These are phyloP conservation scores for Diaporthe caulivora DNA, from an alignment of 2,329 filamentous ascomycete genomes.

Conservation along the genomic window DNA sequence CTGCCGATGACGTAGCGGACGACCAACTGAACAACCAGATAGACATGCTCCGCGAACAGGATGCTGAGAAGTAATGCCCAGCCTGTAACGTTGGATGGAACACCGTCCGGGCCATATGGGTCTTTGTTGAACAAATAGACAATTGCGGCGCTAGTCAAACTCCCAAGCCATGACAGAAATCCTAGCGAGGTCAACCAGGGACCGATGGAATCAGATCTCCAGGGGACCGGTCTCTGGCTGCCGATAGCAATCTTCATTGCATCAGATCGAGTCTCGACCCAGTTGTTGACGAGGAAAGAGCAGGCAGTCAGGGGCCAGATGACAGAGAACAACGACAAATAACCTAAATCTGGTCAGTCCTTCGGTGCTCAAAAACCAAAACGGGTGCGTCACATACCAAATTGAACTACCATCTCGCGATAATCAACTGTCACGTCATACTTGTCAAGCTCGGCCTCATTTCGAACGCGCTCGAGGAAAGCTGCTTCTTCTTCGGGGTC, in stretches of 20 bases:
- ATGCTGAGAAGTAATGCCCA: constrained; percentile 88
- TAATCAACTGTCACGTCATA: constrained; percentile 95
- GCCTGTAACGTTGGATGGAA: constrained; percentile 76
- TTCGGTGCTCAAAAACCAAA: constrained; percentile 13
- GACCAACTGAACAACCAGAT: constrained; percentile 80
- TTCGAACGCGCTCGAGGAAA: constrained; percentile 84
- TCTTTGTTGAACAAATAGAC: constrained; percentile 88
- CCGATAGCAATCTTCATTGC: constrained; percentile 93
- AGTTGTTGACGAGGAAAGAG: constrained; percentile 94
- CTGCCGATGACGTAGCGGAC: constrained; percentile 82
- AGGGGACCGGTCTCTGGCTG: constrained; percentile 89
- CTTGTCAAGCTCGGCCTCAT: constrained; percentile 82
- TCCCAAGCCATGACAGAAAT: constrained; percentile 95
- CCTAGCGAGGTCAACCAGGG: constrained; percentile 89
- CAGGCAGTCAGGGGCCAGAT: constrained; percentile 94
- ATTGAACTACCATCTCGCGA: constrained; percentile 92
- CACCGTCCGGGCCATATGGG: constrained; percentile 73
- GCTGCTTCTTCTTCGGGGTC: constrained; percentile 83
- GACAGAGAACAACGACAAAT: constrained; percentile 90
- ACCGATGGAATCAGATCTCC: constrained; percentile 92
- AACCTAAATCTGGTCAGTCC: constrained; percentile 65
- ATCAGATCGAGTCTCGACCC: constrained; percentile 93
- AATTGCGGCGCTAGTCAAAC: constrained; percentile 86
- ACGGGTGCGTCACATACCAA: constrained; percentile 58
- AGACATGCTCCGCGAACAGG: constrained; percentile 89